A percentile compares a stretch with the other conserved stretches of the same genome.
phyloP scores from a whole-genome alignment of 2,329 filamentous ascomycete species.

The Xylaria polymorpha region DNA sequence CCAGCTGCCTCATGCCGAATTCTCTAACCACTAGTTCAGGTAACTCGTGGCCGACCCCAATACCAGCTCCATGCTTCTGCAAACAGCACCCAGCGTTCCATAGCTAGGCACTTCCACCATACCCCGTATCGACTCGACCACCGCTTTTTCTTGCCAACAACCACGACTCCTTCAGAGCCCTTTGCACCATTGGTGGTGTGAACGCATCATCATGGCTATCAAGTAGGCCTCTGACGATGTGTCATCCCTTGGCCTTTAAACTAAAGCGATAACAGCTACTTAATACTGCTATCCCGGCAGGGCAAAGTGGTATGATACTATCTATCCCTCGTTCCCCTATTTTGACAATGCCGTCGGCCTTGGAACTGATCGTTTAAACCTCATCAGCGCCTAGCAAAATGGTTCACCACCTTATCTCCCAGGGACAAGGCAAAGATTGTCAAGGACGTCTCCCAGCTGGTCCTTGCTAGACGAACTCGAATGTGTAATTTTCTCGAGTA shows the following conservation, averaged over 20 bases:
- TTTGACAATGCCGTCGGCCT: conserved; percentile 48
- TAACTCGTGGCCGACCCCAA: conserved; percentile 49
- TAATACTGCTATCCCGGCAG: conserved; percentile 96
- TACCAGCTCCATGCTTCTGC: conserved; percentile 42
- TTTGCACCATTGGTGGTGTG: conserved; percentile 45
- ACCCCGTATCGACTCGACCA: conserved; percentile 8
- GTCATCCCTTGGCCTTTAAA: conserved; percentile 21
- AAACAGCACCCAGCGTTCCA: conserved; percentile 26
- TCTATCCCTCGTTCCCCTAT: conserved; percentile 44
- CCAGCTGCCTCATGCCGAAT: background rate
- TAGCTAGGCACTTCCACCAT: conserved; percentile 15
- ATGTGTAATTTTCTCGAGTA: conserved; percentile 99
- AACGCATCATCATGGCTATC: conserved; percentile 60
- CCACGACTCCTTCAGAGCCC: conserved; percentile 17
- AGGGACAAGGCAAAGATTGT: conserved; percentile 99
- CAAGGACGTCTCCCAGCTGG: conserved; percentile 98
- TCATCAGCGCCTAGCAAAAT: conserved; percentile 92
- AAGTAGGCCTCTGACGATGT: conserved; percentile 55
- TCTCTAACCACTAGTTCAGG: background rate
- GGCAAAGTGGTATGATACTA: conserved; percentile 90
- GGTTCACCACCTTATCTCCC: conserved; percentile 97
- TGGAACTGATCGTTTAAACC: conserved; percentile 33
- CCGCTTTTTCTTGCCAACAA: conserved; percentile 14
- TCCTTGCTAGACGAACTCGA: conserved; percentile 92
- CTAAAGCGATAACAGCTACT: conserved; percentile 72